Base-by-base conservation (phyloP, 1,139 yeast genomes). In the Pichia sp. region DNA sequence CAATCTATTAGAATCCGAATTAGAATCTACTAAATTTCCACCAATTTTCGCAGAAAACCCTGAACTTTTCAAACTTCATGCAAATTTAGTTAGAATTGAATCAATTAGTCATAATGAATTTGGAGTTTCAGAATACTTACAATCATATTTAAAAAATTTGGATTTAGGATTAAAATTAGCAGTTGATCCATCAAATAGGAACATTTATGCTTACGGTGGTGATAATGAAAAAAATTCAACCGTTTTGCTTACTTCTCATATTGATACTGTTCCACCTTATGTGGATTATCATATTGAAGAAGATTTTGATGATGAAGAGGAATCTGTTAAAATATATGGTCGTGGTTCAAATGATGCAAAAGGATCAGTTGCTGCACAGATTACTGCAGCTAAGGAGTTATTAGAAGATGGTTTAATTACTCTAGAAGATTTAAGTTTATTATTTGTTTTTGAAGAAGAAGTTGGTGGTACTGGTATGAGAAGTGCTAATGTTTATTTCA, bases 391-490 rank as follows among this genome's bases (percentile, higher is more conserved):
- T 44, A 67, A 76, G 31, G 75, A 78, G 42, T 65, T 83, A 47
- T 48, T 74, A 13, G 62, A 68, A 7, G 64, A 68, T 9, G 71
- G 73, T 0, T 62, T 67, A 11, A 67, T 81, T 39, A 56, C 62
- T 11, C 77, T 75, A 41, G 86, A 84, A 10, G 88, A 84, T 53
- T 75, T 81, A 3, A 72, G 81, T 0, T 67, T 84, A 41, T 68
- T 84, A 47, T 84, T 72, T 62, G 91, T 84, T 10, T 86, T 83
- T 10, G 87, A 84, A 6, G 91, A 84, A 65, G 91, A 85, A 62
- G 72, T 73, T 34, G 76, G 75, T 42, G 90, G 90, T 18, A 65
- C 66, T 33, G 90, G 91, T 19, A 83, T 84, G 87, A 61, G 56
- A 34, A 57, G 64, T 31, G 85, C 79, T 3, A 58, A 62, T 51